phyloP scores from a whole-genome alignment of 495 filamentous ascomycete genomes.

The Talaromyces ruber region DNA sequence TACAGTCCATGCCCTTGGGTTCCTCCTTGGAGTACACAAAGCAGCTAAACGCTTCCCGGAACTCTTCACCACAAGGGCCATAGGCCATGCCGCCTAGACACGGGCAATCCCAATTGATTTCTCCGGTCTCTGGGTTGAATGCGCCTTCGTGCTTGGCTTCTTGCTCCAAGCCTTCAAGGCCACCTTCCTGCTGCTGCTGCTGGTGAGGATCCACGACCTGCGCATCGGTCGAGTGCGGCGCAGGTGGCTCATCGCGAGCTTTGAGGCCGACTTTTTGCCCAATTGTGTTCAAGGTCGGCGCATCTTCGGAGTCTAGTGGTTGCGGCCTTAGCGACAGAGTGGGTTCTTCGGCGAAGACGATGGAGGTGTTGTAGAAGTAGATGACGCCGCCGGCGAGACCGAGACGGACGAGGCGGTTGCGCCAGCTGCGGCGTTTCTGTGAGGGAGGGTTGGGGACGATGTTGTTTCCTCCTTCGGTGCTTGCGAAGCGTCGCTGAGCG shows the following conservation, averaged over 20 bases:
- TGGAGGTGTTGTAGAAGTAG: conserved; percentile 90
- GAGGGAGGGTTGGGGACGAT: conserved; percentile 33
- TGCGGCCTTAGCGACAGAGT: conserved; percentile 18
- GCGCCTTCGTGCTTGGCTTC: conserved; percentile 81
- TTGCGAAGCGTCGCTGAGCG: conserved; percentile 56
- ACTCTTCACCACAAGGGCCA: conserved; percentile 92
- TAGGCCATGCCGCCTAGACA: conserved; percentile 96
- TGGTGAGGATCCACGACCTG: neutral
- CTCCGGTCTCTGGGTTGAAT: conserved; percentile 95
- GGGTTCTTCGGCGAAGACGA: conserved; percentile 76
- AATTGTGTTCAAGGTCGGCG: neutral
- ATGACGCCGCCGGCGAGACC: conserved; percentile 67
- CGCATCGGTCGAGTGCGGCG: conserved; percentile 1
- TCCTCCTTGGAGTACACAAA: conserved; percentile 92
- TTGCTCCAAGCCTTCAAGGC: conserved; percentile 55
- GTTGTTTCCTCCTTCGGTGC: conserved; percentile 34
- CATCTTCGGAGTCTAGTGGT: neutral
- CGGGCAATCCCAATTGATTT: conserved; percentile 99
- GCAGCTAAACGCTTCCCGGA: conserved; percentile 92
- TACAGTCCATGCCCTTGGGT: conserved; percentile 98
- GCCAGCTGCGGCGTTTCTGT: conserved; percentile 71
- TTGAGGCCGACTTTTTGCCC: neutral
- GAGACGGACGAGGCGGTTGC: conserved; percentile 62
- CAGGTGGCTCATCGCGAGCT: neutral
- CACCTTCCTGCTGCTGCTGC: neutral